Evolutionary conservation across 73 alveolate species (phyloP).

Genomic region (Paramecium sexaurelia): DNA sequence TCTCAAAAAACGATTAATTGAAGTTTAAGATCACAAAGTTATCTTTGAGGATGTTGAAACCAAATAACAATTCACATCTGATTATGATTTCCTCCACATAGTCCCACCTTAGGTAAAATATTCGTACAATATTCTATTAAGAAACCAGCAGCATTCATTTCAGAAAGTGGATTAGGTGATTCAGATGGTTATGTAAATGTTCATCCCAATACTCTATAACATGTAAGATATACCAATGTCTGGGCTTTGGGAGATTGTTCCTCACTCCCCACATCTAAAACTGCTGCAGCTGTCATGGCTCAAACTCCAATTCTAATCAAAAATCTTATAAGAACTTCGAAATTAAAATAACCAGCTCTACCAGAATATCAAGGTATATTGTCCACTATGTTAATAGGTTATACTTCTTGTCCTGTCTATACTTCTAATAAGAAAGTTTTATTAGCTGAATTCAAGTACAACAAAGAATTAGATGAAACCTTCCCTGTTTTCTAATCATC

Average conservation of each 20-base stretch:
- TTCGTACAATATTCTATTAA: neutral
- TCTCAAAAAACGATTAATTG: constrained; percentile 67
- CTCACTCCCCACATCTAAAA: constrained; percentile 77
- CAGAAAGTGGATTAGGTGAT: constrained; percentile 73
- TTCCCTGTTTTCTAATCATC: constrained; percentile 72
- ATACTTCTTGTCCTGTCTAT: constrained; percentile 85
- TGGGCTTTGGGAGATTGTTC: constrained; percentile 86
- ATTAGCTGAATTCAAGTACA: constrained; percentile 86
- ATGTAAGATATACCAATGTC: constrained; percentile 73
- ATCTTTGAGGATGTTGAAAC: constrained; percentile 72
- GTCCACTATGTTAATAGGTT: constrained; percentile 66
- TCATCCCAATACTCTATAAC: constrained; percentile 77
- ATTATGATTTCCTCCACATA: constrained; percentile 83
- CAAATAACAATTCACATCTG: constrained; percentile 58
- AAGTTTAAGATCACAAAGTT: constrained; percentile 76
- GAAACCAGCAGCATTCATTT: constrained; percentile 76
- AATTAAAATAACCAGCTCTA: neutral
- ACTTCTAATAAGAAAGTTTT: constrained; percentile 79
- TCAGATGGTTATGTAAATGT: constrained; percentile 80
- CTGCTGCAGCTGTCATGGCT: constrained; percentile 89
- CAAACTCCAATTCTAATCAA: constrained; percentile 83
- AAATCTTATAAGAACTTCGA: constrained; percentile 65
- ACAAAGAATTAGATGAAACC: constrained; percentile 75
- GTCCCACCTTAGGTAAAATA: constrained; percentile 73
- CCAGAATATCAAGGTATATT: neutral